phyloP scores from a whole-genome alignment of 495 filamentous ascomycete species.

The Neurospora africana region DNA sequence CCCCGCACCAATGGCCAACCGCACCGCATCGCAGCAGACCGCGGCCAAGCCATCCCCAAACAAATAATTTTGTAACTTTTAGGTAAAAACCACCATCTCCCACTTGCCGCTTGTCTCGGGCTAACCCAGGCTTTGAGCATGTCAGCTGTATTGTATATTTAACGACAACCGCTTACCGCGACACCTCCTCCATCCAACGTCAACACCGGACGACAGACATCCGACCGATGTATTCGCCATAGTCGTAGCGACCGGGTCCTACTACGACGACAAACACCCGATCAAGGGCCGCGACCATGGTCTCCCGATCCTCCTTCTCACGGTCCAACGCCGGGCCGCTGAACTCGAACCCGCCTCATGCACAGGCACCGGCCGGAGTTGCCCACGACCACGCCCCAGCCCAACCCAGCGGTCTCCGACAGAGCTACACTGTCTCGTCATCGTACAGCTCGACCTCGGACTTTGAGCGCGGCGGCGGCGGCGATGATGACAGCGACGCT shows the following conservation, averaged over 20 bases:
- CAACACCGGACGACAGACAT: too few species aligned
- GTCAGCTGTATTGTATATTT: neutral
- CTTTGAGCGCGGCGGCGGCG: neutral
- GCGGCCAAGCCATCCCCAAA: neutral
- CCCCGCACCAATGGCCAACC: neutral
- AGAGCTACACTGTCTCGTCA: constrained; percentile 29
- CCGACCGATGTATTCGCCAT: neutral
- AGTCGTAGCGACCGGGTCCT: neutral
- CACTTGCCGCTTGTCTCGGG: neutral
- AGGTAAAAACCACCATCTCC: neutral
- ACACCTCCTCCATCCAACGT: neutral
- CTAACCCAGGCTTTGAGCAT: neutral
- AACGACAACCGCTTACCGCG: neutral
- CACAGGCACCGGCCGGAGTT: neutral
- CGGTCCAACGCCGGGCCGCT: neutral
- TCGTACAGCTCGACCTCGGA: constrained; percentile 15
- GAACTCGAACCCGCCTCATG: neutral
- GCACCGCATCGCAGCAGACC: neutral
- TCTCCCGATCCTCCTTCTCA: constrained; percentile 2
- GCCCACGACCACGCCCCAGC: constrained; percentile 24
- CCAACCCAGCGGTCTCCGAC: constrained; percentile 34
- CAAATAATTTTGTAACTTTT: neutral
- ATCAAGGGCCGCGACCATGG: constrained; percentile 2
- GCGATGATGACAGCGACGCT: constrained; percentile 12
- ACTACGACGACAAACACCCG: neutral